Conservation (phyloP, 768 basidiomycete species). For the Trametes coccinea region DNA sequence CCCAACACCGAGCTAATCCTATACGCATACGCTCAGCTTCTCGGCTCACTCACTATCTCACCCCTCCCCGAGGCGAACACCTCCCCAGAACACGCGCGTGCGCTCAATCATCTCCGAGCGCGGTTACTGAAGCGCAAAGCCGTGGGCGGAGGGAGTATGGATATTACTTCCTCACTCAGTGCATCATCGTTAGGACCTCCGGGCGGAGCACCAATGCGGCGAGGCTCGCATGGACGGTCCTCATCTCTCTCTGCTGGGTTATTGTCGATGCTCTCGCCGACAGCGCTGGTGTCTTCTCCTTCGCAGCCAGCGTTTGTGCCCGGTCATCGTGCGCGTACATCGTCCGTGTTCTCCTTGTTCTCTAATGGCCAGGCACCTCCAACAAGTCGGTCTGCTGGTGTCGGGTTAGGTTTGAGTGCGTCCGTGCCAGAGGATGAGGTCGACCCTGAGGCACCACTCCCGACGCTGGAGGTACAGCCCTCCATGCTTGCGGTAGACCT, state of each 20-base stretch:
- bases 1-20: conserved; percentile 69
- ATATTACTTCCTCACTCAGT: conserved; percentile 57
- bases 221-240: conserved; percentile 44
- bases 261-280: conserved; percentile 35
- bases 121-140: conserved; percentile 47
- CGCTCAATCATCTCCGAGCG: conserved; percentile 48
- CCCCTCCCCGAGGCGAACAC: conserved; percentile 44
- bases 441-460: conserved; percentile 68
- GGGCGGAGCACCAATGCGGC: not conserved
- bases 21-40: conserved; percentile 82
- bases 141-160: conserved; percentile 80
- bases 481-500: conserved; percentile 91
- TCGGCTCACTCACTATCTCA: conserved; percentile 63
- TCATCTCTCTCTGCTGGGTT: conserved; percentile 54
- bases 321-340: conserved; percentile 26
- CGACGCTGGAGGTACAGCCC: conserved; percentile 84
- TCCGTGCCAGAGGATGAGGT: conserved; percentile 38
- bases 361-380: conserved; percentile 15
- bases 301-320: conserved; percentile 18
- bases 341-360: conserved; percentile 26
- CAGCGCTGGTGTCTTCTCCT: conserved; percentile 17
- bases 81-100: conserved; percentile 46
- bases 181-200: conserved; percentile 9
- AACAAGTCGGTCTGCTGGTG: conserved; percentile 18
- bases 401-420: conserved; percentile 36